These are phyloP conservation scores for Eimeria sp. DNA, from an alignment of 169 alveolate species.

Conservation along the genomic window DNA sequence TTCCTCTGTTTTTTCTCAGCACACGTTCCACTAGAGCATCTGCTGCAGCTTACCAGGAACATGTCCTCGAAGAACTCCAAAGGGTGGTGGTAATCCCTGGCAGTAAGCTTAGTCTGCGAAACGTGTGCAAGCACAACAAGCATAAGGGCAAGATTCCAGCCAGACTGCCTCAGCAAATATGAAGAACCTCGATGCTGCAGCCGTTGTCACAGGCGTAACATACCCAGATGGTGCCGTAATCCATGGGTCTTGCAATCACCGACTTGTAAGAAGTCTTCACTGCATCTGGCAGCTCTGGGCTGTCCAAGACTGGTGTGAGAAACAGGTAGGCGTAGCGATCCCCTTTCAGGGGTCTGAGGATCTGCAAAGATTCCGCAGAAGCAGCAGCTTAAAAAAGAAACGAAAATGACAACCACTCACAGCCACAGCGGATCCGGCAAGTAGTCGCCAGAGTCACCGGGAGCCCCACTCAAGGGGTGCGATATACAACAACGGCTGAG, in stretches of 20 bases:
- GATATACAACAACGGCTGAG: not conserved
- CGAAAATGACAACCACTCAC: not conserved
- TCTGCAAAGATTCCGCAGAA: constrained; percentile 28
- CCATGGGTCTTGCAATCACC: constrained; percentile 80
- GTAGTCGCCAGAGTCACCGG: no score
- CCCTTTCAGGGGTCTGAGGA: constrained; percentile 79
- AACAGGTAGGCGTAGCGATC: constrained; percentile 81
- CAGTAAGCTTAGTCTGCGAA: constrained; percentile 66
- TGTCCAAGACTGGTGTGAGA: constrained; percentile 64
- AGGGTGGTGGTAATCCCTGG: constrained; percentile 72
- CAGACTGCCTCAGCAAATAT: not conserved
- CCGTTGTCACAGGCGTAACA: not conserved
- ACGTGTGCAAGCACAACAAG: not conserved
- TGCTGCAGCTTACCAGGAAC: constrained; percentile 71
- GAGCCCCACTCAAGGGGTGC: no score
- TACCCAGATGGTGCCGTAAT: constrained; percentile 83
- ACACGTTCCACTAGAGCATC: not conserved
- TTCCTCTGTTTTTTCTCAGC: not conserved
- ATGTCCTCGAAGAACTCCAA: constrained; percentile 65
- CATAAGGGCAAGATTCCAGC: not conserved
- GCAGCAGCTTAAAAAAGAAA: constrained; percentile 14
- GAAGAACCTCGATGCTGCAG: not conserved
- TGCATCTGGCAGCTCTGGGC: constrained; percentile 81
- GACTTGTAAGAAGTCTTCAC: constrained; percentile 69
- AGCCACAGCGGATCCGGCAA: constrained; percentile 5